Evolutionary conservation across 148 eudicot genomes (phyloP).

Genomic region (Salicornia ramosissima): DNA sequence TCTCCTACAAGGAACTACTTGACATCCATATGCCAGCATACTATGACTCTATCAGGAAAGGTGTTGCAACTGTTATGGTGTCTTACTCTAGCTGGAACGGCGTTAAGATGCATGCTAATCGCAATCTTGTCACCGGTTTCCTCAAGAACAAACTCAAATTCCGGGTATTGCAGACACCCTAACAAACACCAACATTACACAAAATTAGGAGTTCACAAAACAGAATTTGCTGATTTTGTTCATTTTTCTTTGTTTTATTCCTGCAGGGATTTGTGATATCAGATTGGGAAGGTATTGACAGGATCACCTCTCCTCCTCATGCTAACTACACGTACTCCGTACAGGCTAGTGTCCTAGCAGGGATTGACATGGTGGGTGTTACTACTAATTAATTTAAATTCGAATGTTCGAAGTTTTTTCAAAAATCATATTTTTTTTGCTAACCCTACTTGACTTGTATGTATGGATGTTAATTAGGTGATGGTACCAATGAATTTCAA

Average conservation of each 20-base stretch:
- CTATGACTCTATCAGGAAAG: slow-evolving; percentile 45
- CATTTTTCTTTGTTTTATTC: slow-evolving; percentile 3
- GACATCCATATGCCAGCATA: slow-evolving; percentile 78
- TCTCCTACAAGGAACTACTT: slow-evolving; percentile 3
- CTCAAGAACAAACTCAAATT: slow-evolving; percentile 49
- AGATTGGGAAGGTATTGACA: slow-evolving; percentile 68
- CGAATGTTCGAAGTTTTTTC: no score
- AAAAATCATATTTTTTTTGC: no score
- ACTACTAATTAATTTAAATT: not conserved
- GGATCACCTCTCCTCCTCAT: slow-evolving; percentile 61
- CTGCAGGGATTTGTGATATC: slow-evolving; percentile 61
- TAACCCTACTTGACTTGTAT: no score
- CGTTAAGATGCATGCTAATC: slow-evolving; percentile 53
- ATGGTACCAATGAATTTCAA: slow-evolving; percentile 47
- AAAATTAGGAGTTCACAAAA: not conserved
- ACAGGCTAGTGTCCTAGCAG: slow-evolving; percentile 52
- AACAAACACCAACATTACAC: not conserved
- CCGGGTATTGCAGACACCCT: slow-evolving; percentile 26
- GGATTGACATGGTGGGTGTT: slow-evolving; percentile 59
- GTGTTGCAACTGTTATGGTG: slow-evolving; percentile 66
- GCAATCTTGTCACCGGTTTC: slow-evolving; percentile 40
- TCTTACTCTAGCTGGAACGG: slow-evolving; percentile 67
- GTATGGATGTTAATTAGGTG: slow-evolving; percentile 24
- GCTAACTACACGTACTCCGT: slow-evolving; percentile 57
- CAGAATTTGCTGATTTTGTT: not conserved